Base-by-base conservation (phyloP, 164 flowering plant species). In the Vitis riparia region DNA sequence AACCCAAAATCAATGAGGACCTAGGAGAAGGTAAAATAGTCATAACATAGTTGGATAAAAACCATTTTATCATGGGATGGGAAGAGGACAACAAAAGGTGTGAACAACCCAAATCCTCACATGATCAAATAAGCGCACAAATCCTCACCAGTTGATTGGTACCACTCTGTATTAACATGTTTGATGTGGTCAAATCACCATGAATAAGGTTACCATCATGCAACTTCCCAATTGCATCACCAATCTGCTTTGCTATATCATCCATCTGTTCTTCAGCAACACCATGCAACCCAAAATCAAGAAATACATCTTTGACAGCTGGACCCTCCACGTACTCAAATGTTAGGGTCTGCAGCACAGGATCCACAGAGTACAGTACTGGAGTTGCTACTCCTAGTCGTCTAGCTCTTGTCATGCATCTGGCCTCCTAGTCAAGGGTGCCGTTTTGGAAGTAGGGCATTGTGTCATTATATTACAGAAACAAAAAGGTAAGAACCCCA, bases 1-100 rank as follows among this genome's bases (percentile, higher is more conserved):
- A 93, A 82, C 71, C 97, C 99, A 81, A 96, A 92, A 74, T 96
- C 98, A 69, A 96, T 96, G n/a, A 96, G 88, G 1, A 93, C 97
- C 99, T 96, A 68, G 55, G 17, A 62, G 17, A 65, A 67, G 8
- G 60, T 23, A 37, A 37, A 10, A 62, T 30, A 23, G 29, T 11
- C 44, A 55, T 51, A 14, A 16, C 8, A 17, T 11, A 44, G 44
- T 23, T 1, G 10, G 55, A 51, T 8, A 13, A n/a, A 12, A 51
- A 30, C 51, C n/a, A 13, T 50, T 23, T 7, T 58, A 9, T n/a
- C 14, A 27, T n/a, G 30, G 15, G 51, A 53, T 48, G 12, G 8
- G 1, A 32, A 66, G 11, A 3, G 12, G 1, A 32, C n/a, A 50
- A 62, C 19, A 56, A 68, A 11, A 16, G 2, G 51, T 3, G 15